Evolutionary conservation across 441 rosid genomes (phyloP), one percentile per base, ranked within the genome.

Genomic region (Arabidopsis hybrid): DNA sequence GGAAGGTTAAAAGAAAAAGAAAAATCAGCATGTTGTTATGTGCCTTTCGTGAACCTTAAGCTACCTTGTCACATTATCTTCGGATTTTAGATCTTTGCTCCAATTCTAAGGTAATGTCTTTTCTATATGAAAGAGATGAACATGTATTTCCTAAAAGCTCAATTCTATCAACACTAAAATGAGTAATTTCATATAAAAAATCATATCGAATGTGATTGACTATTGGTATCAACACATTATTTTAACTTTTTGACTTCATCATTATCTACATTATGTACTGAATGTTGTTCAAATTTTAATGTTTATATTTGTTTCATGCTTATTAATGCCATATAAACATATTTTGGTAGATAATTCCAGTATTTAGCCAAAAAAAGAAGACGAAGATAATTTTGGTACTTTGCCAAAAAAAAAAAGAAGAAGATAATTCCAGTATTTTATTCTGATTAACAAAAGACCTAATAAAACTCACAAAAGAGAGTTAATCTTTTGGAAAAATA

Each of bases 11-110:
- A 50, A 65, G 6, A 4, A 35, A 35, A 36, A 51, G 47, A 50
- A 66, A 51, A 51, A 51, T 13, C 49, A 8, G 9, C 8, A 36
- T 50, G 9, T 51, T 50, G 9, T 51, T 18, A 66, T 66, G 60
- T 51, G 70, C 60, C 16, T 50, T 65, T 18, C 47, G 70, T 65
- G 70, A 65, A 65, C 46, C 70, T 36, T 36, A 51, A 65, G 60
- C 35, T 51, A 50, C 32, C 14, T 11, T 49, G 34, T 35, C 17
- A 47, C 45, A 49, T 4, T 34, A 47, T 45, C 45, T 45, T 39
- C 10, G 31, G 3, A 36, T 16, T 18, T 18, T 39, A 39, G 7
- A 60, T 62, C 42, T 45, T 63, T 32, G 47, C 32, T 11, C 10
- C 32, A 38, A 38, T 38, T 18, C 6, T 9, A 36, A 7, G 39